Percentiles rank a stretch among this genome's conserved stretches.
These are phyloP conservation scores for Steccherinum ochraceum DNA, from an alignment of 768 basidiomycete genomes.

Conservation along the genomic window DNA sequence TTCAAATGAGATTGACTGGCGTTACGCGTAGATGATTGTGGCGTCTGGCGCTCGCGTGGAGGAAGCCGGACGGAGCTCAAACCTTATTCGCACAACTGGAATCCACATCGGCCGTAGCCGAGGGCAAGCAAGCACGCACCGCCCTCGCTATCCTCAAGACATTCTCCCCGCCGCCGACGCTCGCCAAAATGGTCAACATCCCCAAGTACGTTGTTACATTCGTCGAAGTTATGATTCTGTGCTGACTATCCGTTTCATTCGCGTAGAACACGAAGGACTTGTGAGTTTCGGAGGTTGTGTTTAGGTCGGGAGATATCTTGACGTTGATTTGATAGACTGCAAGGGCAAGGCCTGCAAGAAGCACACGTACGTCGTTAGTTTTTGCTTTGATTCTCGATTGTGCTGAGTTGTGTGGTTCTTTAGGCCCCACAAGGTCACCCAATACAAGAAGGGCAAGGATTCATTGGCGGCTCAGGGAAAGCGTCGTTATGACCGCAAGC, in stretches of 20 bases:
- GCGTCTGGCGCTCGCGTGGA: too few relatives aligned
- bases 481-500: conserved; percentile 99
- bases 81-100: conserved; percentile 19
- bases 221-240: conserved; percentile 3
- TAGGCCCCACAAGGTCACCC: conserved; percentile 98
- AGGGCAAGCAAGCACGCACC: conserved; percentile 10
- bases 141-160: conserved; percentile 15
- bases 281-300: conserved; percentile 48
- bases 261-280: conserved; percentile 87
- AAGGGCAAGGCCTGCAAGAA: conserved; percentile 96
- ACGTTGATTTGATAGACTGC: conserved; percentile 53
- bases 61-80: conserved; percentile 19
- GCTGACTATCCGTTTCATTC: conserved; percentile 2
- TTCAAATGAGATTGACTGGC: too few relatives aligned
- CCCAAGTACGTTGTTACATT: conserved; percentile 83
- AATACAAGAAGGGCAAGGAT: conserved; percentile 99
- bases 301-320: conserved; percentile 8
- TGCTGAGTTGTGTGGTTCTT: conserved; percentile 9
- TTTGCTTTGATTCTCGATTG: neutral
- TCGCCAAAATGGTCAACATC: conserved; percentile 85
- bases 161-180: conserved; percentile 25
- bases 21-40: too few relatives aligned
- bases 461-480: conserved; percentile 98
- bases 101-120: conserved; percentile 17
- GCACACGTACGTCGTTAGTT: conserved; percentile 72